Conservation (phyloP, 129 eudicot genomes). For the Escallonia rubra region DNA sequence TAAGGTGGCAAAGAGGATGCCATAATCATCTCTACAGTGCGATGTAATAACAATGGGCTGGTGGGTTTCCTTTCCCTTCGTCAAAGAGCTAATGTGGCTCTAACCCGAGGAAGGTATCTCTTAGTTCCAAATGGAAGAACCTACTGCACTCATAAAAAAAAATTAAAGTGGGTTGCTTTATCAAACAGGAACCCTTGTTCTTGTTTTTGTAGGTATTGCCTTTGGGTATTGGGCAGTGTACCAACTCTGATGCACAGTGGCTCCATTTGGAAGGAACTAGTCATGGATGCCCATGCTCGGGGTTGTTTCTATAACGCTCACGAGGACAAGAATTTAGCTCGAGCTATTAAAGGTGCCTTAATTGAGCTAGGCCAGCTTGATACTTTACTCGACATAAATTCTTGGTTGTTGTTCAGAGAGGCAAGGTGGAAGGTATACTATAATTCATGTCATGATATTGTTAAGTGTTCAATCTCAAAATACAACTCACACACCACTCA, state of each 20-base stretch:
- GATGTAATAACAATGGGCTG: conserved; percentile 49
- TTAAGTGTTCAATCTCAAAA: no score
- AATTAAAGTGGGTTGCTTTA: no score
- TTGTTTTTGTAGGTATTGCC: no score
- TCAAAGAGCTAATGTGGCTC: conserved; percentile 65
- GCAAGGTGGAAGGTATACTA: conserved; percentile 57
- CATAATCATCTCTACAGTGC: conserved; percentile 63
- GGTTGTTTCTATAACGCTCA: conserved; percentile 47
- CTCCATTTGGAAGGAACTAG: conserved; percentile 62
- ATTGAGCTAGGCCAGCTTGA: conserved; percentile 31
- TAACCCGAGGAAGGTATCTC: conserved; percentile 70
- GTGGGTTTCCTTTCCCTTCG: conserved; percentile 57
- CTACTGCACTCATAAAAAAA: neutral
- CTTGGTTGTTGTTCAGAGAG: conserved; percentile 23
- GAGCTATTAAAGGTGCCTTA: conserved; percentile 31
- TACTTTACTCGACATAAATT: conserved; percentile 23
- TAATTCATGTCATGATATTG: no score
- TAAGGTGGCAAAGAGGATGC: conserved; percentile 72
- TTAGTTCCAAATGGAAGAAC: neutral
- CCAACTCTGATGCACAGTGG: conserved; percentile 49
- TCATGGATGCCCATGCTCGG: conserved; percentile 49
- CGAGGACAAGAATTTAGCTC: conserved; percentile 42
- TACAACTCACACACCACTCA: no score
- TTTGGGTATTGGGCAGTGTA: conserved; percentile 71
- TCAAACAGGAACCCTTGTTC: no score